Evolutionary conservation across 805 yeast species (phyloP).

Genomic region (Wickerhamomyces bovis): DNA sequence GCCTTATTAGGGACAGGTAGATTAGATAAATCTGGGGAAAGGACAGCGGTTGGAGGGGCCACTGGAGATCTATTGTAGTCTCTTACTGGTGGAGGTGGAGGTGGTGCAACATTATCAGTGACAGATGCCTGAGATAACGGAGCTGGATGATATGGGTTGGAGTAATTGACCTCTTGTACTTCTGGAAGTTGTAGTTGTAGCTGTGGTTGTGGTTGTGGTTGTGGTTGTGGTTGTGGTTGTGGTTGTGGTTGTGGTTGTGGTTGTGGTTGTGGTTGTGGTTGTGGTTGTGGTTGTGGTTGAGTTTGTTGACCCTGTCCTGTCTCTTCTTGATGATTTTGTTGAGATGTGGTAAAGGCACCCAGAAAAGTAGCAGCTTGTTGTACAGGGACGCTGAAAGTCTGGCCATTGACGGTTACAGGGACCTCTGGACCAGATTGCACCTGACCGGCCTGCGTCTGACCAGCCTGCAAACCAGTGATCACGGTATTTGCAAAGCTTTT

Average conservation of each 20-base stretch:
- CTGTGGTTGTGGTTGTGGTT: conserved; percentile 1
- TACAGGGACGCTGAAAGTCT: conserved; percentile 4
- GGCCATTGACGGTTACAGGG: neutral
- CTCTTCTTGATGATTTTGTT: neutral
- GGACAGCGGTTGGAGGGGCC: conserved; percentile 4
- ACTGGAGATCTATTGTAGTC: conserved; percentile 4
- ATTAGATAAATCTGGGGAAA: conserved; percentile 18
- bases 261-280: conserved; percentile 1
- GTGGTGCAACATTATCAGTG: neutral
- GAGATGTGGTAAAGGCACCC: neutral
- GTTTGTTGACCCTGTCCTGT: neutral
- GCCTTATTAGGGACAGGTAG: conserved; percentile 16
- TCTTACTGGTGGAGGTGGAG: conserved; percentile 2
- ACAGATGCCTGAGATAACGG: neutral
- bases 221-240: conserved; percentile 3
- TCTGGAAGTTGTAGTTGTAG: no score
- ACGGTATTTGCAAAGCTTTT: neutral
- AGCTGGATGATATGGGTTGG: conserved; percentile 16
- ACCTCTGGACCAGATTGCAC: conserved; percentile 2
- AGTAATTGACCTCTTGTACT: conserved; percentile 7
- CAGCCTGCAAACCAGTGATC: neutral
- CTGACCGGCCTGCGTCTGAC: neutral
- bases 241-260: conserved; percentile 1
- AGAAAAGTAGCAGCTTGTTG: neutral
- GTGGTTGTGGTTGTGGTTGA: conserved; percentile 1